Conservation (phyloP, 768 basidiomycete genomes). For the Mycena belliarum region DNA sequence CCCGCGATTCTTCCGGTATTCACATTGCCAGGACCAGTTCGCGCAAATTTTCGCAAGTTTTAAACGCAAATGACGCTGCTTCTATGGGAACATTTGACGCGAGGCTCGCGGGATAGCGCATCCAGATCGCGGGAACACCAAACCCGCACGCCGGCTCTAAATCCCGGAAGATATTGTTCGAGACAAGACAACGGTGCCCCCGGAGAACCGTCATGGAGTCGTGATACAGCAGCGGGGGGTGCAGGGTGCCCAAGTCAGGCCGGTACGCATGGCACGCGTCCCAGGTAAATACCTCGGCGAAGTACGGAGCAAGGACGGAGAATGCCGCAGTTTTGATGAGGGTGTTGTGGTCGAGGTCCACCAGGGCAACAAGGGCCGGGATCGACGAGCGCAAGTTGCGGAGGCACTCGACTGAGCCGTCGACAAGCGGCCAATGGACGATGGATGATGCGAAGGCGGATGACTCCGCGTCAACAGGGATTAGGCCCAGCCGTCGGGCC, state of each 20-base stretch:
- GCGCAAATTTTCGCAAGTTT: too few relatives aligned
- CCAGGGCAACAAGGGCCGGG: neutral
- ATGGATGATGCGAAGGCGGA: neutral
- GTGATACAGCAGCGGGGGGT: neutral
- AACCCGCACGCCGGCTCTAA: neutral
- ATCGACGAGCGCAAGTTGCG: neutral
- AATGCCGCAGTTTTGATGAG: neutral
- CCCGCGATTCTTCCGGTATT: too few relatives aligned
- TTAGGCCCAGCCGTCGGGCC: neutral
- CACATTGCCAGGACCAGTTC: too few relatives aligned
- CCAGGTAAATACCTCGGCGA: neutral
- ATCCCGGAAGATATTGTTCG: neutral
- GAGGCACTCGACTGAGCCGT: neutral
- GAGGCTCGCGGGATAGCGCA: neutral
- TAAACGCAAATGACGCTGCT: neutral
- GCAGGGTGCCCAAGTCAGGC: neutral
- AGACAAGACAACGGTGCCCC: neutral
- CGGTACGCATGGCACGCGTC: neutral
- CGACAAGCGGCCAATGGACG: neutral
- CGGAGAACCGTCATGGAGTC: neutral
- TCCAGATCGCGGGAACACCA: neutral
- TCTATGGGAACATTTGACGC: neutral
- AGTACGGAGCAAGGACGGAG: neutral
- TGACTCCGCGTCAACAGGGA: neutral
- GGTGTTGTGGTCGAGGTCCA: neutral